Base-by-base conservation (phyloP, 257 asterid species). In the Nicotiana noctiflora region DNA sequence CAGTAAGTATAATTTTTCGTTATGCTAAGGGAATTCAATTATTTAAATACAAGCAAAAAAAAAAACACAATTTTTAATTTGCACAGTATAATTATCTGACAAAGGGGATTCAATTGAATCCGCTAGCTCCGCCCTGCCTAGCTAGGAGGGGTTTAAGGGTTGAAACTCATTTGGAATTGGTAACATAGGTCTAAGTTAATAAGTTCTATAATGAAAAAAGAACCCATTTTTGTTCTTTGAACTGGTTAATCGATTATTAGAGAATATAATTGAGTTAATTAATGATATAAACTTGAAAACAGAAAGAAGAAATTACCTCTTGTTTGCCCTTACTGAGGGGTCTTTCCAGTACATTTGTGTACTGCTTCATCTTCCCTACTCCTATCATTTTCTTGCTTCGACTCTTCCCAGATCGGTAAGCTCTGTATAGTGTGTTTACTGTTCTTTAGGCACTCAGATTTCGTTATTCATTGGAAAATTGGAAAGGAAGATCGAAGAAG, bases 301-400 rank as follows among this genome's bases (percentile, higher is more conserved):
- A 78, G 53, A n/a, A 25, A 77, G 13, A 32, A 65, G 29, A 74
- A 13, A 57, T 14, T 84, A 95, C 99, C 98, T 95, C 99, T 88
- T 95, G 98, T 81, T 93, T 95, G 76, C 98, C 99, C 86, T 95
- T 95, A 89, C 97, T 85, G 74, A 95, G 86, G 56, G 99, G 99
- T 83, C 89, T 90, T 61, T 93, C 98, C 13, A 95, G 88, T 40
- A 95, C 97, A 86, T 93, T 93, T 0, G 93, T 62, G 68, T 93
- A 93, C 83, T 92, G 99, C 89, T 93, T 93, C 61, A 90, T 90
- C 86, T 93, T 93, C 82, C 99, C 98, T 79, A 83, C 94, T 86
- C 96, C 92, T 59, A 93, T 93, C 98, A 95, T 95, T 75, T 29
- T 87, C 62, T 49, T 25, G 5, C 7, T 59, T 52, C 34, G 21